Evolutionary conservation across 441 rosid species (phyloP).

Genomic region (Gossypium gossypioides): DNA sequence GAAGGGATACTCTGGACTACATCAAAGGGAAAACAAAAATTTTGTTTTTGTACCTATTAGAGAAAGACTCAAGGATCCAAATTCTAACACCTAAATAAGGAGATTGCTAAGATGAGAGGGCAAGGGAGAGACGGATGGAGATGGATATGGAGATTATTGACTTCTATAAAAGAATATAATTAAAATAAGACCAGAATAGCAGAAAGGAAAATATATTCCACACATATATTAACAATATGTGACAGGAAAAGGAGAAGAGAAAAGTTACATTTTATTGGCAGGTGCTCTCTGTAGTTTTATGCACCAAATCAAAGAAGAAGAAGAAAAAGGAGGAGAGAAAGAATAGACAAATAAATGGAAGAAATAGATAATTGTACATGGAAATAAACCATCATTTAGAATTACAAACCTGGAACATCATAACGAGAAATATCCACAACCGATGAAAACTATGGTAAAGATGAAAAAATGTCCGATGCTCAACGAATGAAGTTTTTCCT

Average conservation of each 20-base stretch:
- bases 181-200: background rate
- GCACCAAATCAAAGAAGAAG: background rate
- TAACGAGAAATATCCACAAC: slow-evolving; percentile 85
- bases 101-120: background rate
- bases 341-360: background rate
- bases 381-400: slow-evolving; percentile 6
- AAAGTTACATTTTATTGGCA: background rate
- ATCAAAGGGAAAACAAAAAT: background rate
- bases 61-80: background rate
- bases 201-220: background rate
- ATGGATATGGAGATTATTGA: background rate
- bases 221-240: background rate
- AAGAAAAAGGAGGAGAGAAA: background rate
- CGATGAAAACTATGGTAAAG: slow-evolving; percentile 97
- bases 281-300: background rate
- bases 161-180: background rate
- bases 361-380: background rate
- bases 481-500: slow-evolving; percentile 98
- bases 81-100: background rate
- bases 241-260: background rate
- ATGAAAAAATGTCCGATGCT: slow-evolving; percentile 91
- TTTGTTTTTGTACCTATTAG: background rate
- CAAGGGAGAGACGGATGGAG: background rate
- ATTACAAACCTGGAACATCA: slow-evolving; percentile 93
- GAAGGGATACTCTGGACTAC: background rate